phyloP scores from a whole-genome alignment of 2,329 filamentous ascomycete species.

The Hortaea werneckii region DNA sequence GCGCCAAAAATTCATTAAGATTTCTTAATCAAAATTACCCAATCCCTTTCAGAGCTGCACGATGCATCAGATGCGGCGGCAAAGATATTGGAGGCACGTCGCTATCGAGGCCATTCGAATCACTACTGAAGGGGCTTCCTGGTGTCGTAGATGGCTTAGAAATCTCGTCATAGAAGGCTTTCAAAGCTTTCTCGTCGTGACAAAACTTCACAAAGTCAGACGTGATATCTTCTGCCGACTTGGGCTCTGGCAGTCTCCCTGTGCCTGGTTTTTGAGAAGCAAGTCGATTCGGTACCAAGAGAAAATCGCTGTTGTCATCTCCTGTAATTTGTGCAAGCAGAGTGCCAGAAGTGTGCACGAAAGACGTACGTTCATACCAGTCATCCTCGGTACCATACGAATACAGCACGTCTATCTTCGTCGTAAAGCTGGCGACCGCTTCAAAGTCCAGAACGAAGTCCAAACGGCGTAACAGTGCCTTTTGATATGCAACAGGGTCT shows the following conservation, averaged over 20 bases:
- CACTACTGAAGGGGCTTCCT: slow-evolving; percentile 27
- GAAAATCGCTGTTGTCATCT: slow-evolving; percentile 68
- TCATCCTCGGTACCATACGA: slow-evolving; percentile 78
- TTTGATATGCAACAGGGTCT: slow-evolving; percentile 72
- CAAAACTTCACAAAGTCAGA: slow-evolving; percentile 37
- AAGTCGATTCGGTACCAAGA: slow-evolving; percentile 80
- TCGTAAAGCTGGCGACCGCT: slow-evolving; percentile 71
- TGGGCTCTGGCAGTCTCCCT: slow-evolving; percentile 12
- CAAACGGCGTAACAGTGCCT: slow-evolving; percentile 71
- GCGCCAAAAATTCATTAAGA: no score
- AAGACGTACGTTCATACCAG: slow-evolving; percentile 72
- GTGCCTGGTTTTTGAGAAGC: slow-evolving; percentile 10
- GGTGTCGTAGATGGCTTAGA: slow-evolving; percentile 23
- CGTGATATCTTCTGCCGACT: slow-evolving; percentile 30
- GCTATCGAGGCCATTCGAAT: slow-evolving; percentile 5
- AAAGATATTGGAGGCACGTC: slow-evolving; percentile 35
- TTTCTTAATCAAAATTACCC: no score
- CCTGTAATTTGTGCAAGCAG: slow-evolving; percentile 64
- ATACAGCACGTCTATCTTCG: slow-evolving; percentile 73
- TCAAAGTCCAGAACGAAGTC: slow-evolving; percentile 93
- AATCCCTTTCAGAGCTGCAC: slow-evolving; percentile 1
- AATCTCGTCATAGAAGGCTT: slow-evolving; percentile 32
- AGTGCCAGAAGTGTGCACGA: slow-evolving; percentile 80
- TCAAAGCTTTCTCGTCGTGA: slow-evolving; percentile 28
- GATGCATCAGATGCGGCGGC: slow-evolving; percentile 25